These are phyloP conservation scores for Pseudozyma sp. DNA, from an alignment of 1,284 basidiomycete genomes.

Conservation along the genomic window DNA sequence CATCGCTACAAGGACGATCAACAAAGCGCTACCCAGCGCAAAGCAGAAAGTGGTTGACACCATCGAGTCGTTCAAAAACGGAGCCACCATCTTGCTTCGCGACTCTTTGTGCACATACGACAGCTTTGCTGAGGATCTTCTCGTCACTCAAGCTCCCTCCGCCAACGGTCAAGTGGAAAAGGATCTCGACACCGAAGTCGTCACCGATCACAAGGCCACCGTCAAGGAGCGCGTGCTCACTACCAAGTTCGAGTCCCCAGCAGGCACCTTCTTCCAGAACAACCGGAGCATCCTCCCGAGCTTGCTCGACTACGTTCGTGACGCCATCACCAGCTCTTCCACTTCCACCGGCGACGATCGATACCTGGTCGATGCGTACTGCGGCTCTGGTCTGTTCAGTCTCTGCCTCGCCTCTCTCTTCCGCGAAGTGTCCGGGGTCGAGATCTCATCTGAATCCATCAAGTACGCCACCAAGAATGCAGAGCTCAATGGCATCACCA, in stretches of 20 bases:
- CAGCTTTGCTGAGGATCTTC: conserved; percentile 37
- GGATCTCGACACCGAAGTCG: conserved; percentile 59
- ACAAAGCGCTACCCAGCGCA: conserved; percentile 76
- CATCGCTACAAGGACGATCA: conserved; percentile 86
- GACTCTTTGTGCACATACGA: conserved; percentile 76
- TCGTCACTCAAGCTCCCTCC: conserved; percentile 8
- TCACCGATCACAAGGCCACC: conserved; percentile 83
- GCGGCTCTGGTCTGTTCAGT: conserved; percentile 85
- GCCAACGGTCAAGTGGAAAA: conserved; percentile 23
- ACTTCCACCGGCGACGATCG: background rate
- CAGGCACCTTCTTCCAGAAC: conserved; percentile 91
- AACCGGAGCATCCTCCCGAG: conserved; percentile 91
- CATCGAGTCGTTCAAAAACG: conserved; percentile 83
- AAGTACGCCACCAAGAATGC: conserved; percentile 84
- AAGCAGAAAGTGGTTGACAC: conserved; percentile 80
- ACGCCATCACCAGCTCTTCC: conserved; percentile 34
- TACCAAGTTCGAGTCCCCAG: conserved; percentile 86
- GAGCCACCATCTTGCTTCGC: conserved; percentile 89
- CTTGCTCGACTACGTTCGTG: conserved; percentile 82
- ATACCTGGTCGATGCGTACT: conserved; percentile 68
- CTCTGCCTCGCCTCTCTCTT: conserved; percentile 86
- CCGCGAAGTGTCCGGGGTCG: conserved; percentile 85
- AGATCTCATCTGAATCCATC: conserved; percentile 80
- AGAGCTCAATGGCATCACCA: conserved; percentile 75
- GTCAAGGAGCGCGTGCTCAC: conserved; percentile 87